These are phyloP conservation scores for Tremellales sp. DNA, from an alignment of 1,284 basidiomycete species.

Conservation along the genomic window DNA sequence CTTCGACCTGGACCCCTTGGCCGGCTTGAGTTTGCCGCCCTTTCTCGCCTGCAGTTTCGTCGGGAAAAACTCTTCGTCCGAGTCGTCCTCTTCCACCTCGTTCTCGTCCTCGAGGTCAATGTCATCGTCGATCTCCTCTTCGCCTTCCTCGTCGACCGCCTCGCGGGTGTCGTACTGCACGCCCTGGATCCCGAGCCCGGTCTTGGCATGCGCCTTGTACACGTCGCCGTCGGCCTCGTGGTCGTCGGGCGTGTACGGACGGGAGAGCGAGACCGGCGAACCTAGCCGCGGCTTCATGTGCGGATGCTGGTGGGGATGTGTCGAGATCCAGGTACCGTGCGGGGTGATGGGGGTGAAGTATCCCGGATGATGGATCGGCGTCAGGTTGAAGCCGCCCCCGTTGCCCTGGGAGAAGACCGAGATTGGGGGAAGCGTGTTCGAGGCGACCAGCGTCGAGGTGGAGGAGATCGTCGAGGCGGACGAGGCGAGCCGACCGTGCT, in stretches of 20 bases:
- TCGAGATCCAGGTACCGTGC: slow-evolving; percentile 1
- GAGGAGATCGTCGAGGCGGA: slow-evolving; percentile 27
- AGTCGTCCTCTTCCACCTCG: no score
- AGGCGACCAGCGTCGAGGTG: slow-evolving; percentile 22
- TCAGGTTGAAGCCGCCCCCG: slow-evolving; percentile 3
- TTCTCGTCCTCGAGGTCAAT: slow-evolving; percentile 7
- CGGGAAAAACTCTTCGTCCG: slow-evolving; percentile 19
- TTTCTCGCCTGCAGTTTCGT: slow-evolving; percentile 4
- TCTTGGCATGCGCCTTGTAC: no score
- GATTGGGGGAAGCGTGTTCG: slow-evolving; percentile 20
- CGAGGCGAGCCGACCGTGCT: slow-evolving; percentile 10
- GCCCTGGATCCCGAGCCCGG: no score
- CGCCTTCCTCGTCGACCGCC: no score
- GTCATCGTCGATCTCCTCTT: slow-evolving; percentile 18
- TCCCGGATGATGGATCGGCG: slow-evolving; percentile 18
- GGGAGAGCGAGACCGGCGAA: not conserved
- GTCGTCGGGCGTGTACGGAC: no score
- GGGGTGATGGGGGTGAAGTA: slow-evolving; percentile 24
- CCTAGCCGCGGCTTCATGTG: not conserved
- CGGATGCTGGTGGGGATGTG: not conserved
- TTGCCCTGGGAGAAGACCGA: slow-evolving; percentile 17
- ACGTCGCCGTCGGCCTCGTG: no score
- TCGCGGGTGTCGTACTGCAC: no score
- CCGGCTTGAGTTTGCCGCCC: slow-evolving; percentile 7
- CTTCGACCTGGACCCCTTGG: slow-evolving; percentile 1